Base-by-base conservation (phyloP, 1,139 yeast species). In the Wickerhamiella infanticola region DNA sequence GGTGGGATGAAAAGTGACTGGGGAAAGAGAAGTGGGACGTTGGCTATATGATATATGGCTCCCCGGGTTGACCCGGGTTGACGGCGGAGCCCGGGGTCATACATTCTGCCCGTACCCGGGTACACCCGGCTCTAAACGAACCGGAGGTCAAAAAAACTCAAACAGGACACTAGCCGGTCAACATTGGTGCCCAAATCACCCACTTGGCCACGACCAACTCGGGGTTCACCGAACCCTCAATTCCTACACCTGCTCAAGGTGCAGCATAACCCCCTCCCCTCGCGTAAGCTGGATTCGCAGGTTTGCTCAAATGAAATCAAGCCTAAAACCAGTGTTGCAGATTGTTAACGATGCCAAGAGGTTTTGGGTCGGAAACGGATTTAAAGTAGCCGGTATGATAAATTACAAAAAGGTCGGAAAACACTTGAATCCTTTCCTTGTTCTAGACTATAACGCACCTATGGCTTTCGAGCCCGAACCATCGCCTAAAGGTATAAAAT, bases 351-450 rank as follows among this genome's bases (percentile, higher is more conserved):
- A 24, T 8, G 29, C 35, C 8, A 4, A 33, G 13, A 24, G 31
- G 35, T 36, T 39, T n/a, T 44, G 46, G 46, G 46, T 44, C 24
- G 46, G 46, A 13, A 41, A 44, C 24, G 42, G 37, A 23, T 37
- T 44, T 23, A 29, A 23, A 2, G 43, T 40, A 5, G 23, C 27
- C 8, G 8, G 6, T 3, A 36, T 29, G 35, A 11, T 44, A 8
- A 24, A 36, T 37, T 40, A 40, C 40, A 24, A 26, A 26, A 38
- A 24, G 24, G 8, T 23, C 6, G 46, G 43, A n/a, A 36, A 40
- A 31, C n/a, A 13, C 18, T 33, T 44, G 25, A 44, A 44, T 33
- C 46, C 46, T 6, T 44, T 44, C 23, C 23, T 44, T 5, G 31
- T 40, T 9, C 23, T 40, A 8, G 46, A 44, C 40, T 39, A 38